Conservation (phyloP, 352 stramenopile species). For the Globisporangium cylindrosporum region DNA sequence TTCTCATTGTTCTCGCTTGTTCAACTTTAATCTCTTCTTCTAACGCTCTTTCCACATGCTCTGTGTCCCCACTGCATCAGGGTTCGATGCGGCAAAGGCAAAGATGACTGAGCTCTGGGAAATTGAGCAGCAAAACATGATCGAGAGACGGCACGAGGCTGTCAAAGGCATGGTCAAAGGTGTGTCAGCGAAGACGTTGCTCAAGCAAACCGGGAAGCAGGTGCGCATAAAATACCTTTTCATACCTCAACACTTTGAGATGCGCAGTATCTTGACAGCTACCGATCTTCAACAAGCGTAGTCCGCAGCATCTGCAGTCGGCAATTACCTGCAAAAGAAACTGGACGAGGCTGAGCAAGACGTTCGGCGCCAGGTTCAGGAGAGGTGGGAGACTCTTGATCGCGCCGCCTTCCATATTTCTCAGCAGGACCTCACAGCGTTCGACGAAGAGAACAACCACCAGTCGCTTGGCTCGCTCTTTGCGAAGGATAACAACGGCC, state of each 20-base stretch:
- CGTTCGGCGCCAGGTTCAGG: conserved; percentile 28
- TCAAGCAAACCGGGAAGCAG: conserved; percentile 41
- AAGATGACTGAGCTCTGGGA: conserved; percentile 31
- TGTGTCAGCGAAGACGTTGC: conserved; percentile 33
- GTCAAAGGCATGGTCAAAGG: conserved; percentile 31
- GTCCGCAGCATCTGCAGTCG: conserved; percentile 8
- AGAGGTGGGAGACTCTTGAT: conserved; percentile 36
- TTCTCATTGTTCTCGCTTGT: neutral
- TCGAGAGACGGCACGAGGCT: conserved; percentile 25
- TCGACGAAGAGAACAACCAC: conserved; percentile 1
- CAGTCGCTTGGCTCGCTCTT: conserved; percentile 10
- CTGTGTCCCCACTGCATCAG: conserved; percentile 14
- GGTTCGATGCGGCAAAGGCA: conserved; percentile 29
- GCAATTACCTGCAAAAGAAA: conserved; percentile 45
- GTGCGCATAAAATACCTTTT: conserved; percentile 5
- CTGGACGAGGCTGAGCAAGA: conserved; percentile 31
- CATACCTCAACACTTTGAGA: neutral
- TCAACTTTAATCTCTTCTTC: neutral
- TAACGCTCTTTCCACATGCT: neutral
- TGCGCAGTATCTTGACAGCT: neutral
- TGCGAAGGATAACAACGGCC: conserved; percentile 2
- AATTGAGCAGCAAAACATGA: conserved; percentile 26
- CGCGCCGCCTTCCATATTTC: conserved; percentile 18
- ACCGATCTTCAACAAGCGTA: conserved; percentile 2
- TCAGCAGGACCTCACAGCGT: neutral